Conservation (phyloP, 148 eudicot species). For the Nepenthes gracilis region DNA sequence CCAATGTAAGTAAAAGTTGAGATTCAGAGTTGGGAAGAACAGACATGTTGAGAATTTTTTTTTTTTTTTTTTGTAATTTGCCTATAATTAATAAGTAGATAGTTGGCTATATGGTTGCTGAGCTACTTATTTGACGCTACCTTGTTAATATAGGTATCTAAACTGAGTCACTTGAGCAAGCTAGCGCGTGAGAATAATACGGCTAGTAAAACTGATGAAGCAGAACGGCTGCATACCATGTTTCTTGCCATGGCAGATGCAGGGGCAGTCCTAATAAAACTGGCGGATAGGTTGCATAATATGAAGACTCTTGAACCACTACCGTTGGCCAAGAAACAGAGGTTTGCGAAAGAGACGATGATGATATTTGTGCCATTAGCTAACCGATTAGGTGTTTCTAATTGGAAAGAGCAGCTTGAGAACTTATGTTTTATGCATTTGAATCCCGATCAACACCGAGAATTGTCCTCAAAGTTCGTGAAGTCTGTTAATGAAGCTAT, state of each 20-base stretch:
- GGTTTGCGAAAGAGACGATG: constrained; percentile 89
- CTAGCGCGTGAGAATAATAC: constrained; percentile 89
- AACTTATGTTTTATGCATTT: constrained; percentile 73
- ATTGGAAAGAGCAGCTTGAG: constrained; percentile 90
- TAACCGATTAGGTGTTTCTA: constrained; percentile 79
- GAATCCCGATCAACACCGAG: constrained; percentile 49
- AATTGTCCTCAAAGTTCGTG: constrained; percentile 60
- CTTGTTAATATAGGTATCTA: constrained; percentile 54
- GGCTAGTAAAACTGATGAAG: constrained; percentile 71
- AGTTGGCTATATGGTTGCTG: background rate
- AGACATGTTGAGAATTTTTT: too few species aligned
- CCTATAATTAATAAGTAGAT: too few species aligned
- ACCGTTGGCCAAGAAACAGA: constrained; percentile 57
- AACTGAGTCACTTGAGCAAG: constrained; percentile 89
- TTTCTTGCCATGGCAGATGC: constrained; percentile 99
- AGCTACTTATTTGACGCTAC: background rate
- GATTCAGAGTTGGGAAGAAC: too few species aligned
- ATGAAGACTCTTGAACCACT: constrained; percentile 85
- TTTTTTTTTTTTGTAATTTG: too few species aligned
- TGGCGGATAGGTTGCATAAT: constrained; percentile 92
- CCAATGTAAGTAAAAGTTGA: too few species aligned
- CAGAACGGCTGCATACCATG: constrained; percentile 93
- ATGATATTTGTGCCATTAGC: constrained; percentile 95
- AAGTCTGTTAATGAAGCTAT: constrained; percentile 60
- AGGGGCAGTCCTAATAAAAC: constrained; percentile 81